These are phyloP conservation scores for Lathyrus oleraceus DNA, from an alignment of 306 rosid species.

Conservation along the genomic window DNA sequence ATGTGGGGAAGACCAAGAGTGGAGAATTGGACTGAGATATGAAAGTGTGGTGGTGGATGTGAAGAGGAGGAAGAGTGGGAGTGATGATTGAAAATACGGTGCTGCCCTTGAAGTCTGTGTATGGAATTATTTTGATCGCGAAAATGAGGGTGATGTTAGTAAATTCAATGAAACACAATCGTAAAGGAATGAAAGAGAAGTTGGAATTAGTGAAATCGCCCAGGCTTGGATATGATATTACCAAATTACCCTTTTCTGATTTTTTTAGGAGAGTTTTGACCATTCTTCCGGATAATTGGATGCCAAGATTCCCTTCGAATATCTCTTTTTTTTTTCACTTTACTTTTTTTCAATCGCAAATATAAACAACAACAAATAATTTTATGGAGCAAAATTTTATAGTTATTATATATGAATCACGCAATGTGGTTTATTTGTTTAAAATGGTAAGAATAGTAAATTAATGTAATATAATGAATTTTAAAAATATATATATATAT, in stretches of 20 bases:
- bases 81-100: conserved; percentile 14
- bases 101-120: conserved; percentile 27
- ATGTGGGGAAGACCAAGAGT: not conserved
- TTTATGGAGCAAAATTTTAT: no score
- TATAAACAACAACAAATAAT: no score
- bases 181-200: conserved; percentile 23
- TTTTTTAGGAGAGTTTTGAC: not conserved
- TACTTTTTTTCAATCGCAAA: no score
- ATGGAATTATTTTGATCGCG: not conserved
- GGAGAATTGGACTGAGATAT: conserved; percentile 4
- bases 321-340: not conserved
- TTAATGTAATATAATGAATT: no score
- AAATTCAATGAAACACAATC: not conserved
- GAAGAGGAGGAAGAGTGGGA: not conserved
- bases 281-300: not conserved
- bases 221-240: not conserved
- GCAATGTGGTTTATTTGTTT: no score
- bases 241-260: conserved; percentile 25
- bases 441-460: no score
- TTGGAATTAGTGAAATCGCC: not conserved
- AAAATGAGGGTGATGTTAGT: conserved; percentile 26
- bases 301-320: not conserved
- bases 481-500: no score
- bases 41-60: not conserved
- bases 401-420: no score